Evolutionary conservation across 768 basidiomycete species (phyloP).

Genomic region (Boletus barrowsii): DNA sequence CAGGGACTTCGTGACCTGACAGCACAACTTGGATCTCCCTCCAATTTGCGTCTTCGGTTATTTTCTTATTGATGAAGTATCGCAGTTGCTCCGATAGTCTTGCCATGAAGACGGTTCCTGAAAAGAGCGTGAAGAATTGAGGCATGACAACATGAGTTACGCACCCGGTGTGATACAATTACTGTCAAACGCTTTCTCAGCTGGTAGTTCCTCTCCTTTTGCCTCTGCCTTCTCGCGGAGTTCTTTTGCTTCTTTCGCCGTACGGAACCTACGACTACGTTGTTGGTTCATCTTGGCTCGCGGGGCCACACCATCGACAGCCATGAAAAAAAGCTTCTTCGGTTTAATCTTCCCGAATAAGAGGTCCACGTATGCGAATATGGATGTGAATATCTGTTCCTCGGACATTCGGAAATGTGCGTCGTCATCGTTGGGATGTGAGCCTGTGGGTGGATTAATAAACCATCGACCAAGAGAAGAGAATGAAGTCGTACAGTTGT

Average conservation of each 20-base stretch:
- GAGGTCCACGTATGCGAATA: constrained; percentile 96
- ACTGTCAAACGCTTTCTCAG: constrained; percentile 95
- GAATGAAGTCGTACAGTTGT: constrained; percentile 53
- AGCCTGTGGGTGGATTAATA: constrained; percentile 43
- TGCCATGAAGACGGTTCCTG: constrained; percentile 95
- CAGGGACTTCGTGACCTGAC: constrained; percentile 96
- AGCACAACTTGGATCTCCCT: constrained; percentile 86
- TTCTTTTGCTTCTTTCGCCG: constrained; percentile 90
- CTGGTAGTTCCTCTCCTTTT: constrained; percentile 89
- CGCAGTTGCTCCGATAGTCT: constrained; percentile 86
- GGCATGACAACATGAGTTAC: constrained; percentile 20
- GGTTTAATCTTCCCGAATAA: constrained; percentile 97
- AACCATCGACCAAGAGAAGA: not conserved
- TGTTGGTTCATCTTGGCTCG: constrained; percentile 99
- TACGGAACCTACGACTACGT: constrained; percentile 87
- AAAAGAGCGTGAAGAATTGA: not conserved
- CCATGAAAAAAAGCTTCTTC: constrained; percentile 97
- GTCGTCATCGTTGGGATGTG: constrained; percentile 96
- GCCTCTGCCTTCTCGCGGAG: constrained; percentile 79
- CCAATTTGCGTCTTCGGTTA: constrained; percentile 96
- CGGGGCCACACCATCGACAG: constrained; percentile 95
- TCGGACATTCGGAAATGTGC: constrained; percentile 94
- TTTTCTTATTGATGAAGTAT: constrained; percentile 98
- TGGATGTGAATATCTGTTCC: constrained; percentile 95
- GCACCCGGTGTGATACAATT: constrained; percentile 98